These are phyloP conservation scores for Bipolaris cookei DNA, from an alignment of 2,329 filamentous ascomycete species.

Conservation along the genomic window DNA sequence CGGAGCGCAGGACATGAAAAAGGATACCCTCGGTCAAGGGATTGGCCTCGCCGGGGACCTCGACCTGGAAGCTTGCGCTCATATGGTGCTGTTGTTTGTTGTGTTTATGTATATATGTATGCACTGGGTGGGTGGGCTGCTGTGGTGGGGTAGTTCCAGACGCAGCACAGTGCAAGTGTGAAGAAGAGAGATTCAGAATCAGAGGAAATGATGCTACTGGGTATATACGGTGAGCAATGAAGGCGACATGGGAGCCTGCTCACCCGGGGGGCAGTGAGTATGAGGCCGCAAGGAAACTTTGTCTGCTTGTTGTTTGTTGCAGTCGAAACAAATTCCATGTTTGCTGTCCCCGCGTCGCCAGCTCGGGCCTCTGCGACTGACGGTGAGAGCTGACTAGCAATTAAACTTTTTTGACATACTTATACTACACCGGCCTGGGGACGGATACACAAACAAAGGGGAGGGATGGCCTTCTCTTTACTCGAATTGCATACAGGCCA, in stretches of 20 bases:
- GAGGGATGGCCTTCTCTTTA: too few relatives aligned
- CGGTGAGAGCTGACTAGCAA: not conserved
- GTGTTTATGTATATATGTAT: not conserved
- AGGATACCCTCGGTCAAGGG: constrained; percentile 58
- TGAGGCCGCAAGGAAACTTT: constrained; percentile 20
- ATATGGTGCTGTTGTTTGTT: constrained; percentile 23
- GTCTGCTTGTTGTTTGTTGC: constrained; percentile 17
- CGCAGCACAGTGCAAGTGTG: not conserved
- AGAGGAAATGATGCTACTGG: not conserved
- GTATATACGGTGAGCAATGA: not conserved
- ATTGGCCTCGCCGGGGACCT: constrained; percentile 80
- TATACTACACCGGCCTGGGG: too few relatives aligned
- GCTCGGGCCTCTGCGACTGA: constrained; percentile 22
- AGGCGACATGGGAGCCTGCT: constrained; percentile 26
- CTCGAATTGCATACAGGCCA: not conserved
- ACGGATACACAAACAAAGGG: too few relatives aligned
- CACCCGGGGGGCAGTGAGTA: constrained; percentile 34
- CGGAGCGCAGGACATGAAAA: constrained; percentile 57
- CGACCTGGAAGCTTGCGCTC: constrained; percentile 51
- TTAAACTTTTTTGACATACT: too few relatives aligned
- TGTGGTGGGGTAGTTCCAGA: constrained; percentile 23
- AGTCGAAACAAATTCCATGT: constrained; percentile 5
- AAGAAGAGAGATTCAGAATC: not conserved
- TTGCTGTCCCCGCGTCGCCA: constrained; percentile 32
- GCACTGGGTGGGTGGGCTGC: not conserved